Conservation (phyloP, 2,329 filamentous ascomycete species). For the Aspergillus sergii region DNA sequence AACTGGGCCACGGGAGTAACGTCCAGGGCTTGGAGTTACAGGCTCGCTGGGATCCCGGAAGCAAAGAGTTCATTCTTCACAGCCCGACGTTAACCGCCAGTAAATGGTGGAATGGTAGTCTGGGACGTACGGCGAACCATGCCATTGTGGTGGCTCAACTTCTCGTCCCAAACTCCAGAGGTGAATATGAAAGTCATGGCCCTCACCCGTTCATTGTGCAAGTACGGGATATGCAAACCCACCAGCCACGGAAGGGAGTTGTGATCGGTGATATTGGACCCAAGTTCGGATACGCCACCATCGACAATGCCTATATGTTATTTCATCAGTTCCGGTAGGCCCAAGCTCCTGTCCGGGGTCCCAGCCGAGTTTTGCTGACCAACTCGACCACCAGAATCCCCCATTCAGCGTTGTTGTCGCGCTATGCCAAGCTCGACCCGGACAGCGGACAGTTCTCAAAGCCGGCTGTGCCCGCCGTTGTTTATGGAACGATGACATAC, state of each 20-base stretch:
- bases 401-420: no score
- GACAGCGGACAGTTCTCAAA: not conserved
- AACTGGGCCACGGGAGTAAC: conserved; percentile 57
- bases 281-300: conserved; percentile 55
- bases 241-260: conserved; percentile 49
- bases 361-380: no score
- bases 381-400: no score
- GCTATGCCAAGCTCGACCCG: not conserved
- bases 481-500: conserved; percentile 54
- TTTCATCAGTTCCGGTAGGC: conserved; percentile 47
- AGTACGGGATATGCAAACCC: conserved; percentile 36
- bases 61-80: conserved; percentile 53
- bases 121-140: conserved; percentile 56
- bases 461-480: conserved; percentile 34
- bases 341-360: conserved; percentile 21
- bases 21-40: conserved; percentile 53
- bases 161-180: conserved; percentile 30
- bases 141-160: conserved; percentile 57
- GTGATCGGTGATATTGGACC: conserved; percentile 57
- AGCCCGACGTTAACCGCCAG: conserved; percentile 55
- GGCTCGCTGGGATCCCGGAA: conserved; percentile 50
- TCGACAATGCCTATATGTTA: conserved; percentile 56
- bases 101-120: conserved; percentile 58
- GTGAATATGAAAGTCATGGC: conserved; percentile 43
- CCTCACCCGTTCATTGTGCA: conserved; percentile 57